Percentiles rank a stretch among this genome's conserved stretches.
Conservation (phyloP, 192 early-diverging fungal species). For the Fimicolochytrium jonesii region DNA sequence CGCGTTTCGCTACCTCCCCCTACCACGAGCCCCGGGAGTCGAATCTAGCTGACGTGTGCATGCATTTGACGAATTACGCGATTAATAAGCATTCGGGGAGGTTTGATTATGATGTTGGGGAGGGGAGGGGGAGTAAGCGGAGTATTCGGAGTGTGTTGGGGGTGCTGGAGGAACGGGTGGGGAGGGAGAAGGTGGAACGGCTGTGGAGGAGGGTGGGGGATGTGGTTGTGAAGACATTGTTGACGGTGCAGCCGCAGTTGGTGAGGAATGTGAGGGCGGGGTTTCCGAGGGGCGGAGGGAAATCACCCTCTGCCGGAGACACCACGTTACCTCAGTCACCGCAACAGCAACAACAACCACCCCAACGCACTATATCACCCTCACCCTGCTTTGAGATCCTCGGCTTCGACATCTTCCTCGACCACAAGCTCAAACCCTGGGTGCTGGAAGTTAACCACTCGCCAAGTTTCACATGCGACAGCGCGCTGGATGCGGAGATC, state of each 20-base stretch:
- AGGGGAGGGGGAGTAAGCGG: conserved; percentile 41
- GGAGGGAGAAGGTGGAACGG: conserved; percentile 13
- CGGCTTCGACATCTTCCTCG: conserved; percentile 60
- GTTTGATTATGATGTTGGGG: conserved; percentile 30
- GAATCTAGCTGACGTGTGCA: conserved; percentile 47
- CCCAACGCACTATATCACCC: no score
- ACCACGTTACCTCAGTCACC: no score
- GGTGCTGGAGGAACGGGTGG: conserved; percentile 13
- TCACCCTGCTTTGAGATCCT: conserved; percentile 62
- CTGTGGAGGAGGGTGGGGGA: conserved; percentile 46
- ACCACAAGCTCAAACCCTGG: conserved; percentile 56
- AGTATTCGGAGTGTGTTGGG: conserved; percentile 36
- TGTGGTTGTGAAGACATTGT: conserved; percentile 49
- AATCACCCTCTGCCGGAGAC: no score
- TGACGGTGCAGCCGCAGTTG: conserved; percentile 50
- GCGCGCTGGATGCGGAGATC: conserved; percentile 47
- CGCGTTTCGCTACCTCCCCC: conserved; percentile 52
- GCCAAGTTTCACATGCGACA: conserved; percentile 55
- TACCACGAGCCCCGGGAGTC: conserved; percentile 38
- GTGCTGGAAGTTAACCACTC: conserved; percentile 62
- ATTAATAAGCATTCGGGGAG: conserved; percentile 55
- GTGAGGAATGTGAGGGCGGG: conserved; percentile 41
- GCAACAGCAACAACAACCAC: no score
- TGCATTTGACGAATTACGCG: conserved; percentile 64
- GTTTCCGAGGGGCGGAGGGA: conserved; percentile 26